A percentile compares a stretch with the other conserved stretches of the same genome.
Conservation (phyloP, 352 stramenopile genomes). For the Blastocystis sp. region DNA sequence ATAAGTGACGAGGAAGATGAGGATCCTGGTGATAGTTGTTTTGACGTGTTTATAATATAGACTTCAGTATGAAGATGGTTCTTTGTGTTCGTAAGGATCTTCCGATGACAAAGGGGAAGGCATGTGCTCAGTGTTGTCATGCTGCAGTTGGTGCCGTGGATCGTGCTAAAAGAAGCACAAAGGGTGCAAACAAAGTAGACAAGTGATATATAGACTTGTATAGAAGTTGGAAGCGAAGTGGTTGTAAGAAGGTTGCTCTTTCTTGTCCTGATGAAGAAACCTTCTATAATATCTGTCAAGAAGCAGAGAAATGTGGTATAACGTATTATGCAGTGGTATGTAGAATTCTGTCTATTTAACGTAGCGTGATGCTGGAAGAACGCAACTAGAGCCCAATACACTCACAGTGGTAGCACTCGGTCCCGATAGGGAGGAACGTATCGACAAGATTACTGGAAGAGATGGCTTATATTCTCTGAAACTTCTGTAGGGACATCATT, state of each 20-base stretch:
- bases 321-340: slow-evolving; percentile 62
- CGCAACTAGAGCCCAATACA: slow-evolving; percentile 52
- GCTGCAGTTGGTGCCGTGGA: slow-evolving; percentile 23
- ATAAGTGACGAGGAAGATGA: slow-evolving; percentile 47
- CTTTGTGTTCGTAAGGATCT: slow-evolving; percentile 51
- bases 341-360: neutral
- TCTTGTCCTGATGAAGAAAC: slow-evolving; percentile 28
- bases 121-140: slow-evolving; percentile 55
- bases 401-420: slow-evolving; percentile 27
- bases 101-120: slow-evolving; percentile 64
- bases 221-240: slow-evolving; percentile 43
- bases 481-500: slow-evolving; percentile 29
- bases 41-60: neutral
- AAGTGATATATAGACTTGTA: slow-evolving; percentile 13
- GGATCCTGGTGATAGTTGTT: neutral
- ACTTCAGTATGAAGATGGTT: slow-evolving; percentile 65
- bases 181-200: neutral
- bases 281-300: neutral
- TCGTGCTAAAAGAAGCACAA: slow-evolving; percentile 19
- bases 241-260: slow-evolving; percentile 61
- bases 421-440: slow-evolving; percentile 47
- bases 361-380: slow-evolving; percentile 45
- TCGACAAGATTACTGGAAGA: slow-evolving; percentile 62
- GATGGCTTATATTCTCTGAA: slow-evolving; percentile 36
- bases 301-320: slow-evolving; percentile 24